Evolutionary conservation across 345 rosid species (phyloP).

Genomic region (Punica granatum): DNA sequence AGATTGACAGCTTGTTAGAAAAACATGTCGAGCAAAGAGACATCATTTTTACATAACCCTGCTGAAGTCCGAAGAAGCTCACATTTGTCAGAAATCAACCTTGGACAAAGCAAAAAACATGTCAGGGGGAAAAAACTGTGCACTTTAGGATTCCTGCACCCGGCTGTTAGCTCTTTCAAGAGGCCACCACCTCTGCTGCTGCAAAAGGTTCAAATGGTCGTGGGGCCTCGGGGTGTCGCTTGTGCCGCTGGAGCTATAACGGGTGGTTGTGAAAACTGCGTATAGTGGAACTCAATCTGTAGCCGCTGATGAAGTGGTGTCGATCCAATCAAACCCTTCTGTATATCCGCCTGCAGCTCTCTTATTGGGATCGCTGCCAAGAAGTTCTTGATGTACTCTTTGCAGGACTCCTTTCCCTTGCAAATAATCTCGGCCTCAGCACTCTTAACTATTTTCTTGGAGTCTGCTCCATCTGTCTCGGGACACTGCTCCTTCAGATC

Average conservation of each 20-base stretch:
- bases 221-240: background rate
- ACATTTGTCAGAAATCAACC: background rate
- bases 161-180: background rate
- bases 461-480: constrained; percentile 5
- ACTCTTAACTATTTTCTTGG: constrained; percentile 15
- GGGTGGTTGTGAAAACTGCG: constrained; percentile 8
- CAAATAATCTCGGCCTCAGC: constrained; percentile 38
- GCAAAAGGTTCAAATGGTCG: background rate
- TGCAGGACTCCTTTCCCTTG: constrained; percentile 84
- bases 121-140: background rate
- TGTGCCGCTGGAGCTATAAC: background rate
- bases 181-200: background rate
- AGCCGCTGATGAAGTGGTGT: constrained; percentile 72
- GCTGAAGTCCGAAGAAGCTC: background rate
- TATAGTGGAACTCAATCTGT: constrained; percentile 84
- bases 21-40: background rate
- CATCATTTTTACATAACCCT: background rate
- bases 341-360: constrained; percentile 74
- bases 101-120: background rate
- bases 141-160: background rate
- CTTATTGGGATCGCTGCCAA: constrained; percentile 91
- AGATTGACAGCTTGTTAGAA: background rate
- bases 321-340: constrained; percentile 64
- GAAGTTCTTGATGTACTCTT: constrained; percentile 90
- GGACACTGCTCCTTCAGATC: constrained; percentile 20